Base-by-base conservation (phyloP, 2,329 filamentous ascomycete species). In the Ophiostoma pallidulum region DNA sequence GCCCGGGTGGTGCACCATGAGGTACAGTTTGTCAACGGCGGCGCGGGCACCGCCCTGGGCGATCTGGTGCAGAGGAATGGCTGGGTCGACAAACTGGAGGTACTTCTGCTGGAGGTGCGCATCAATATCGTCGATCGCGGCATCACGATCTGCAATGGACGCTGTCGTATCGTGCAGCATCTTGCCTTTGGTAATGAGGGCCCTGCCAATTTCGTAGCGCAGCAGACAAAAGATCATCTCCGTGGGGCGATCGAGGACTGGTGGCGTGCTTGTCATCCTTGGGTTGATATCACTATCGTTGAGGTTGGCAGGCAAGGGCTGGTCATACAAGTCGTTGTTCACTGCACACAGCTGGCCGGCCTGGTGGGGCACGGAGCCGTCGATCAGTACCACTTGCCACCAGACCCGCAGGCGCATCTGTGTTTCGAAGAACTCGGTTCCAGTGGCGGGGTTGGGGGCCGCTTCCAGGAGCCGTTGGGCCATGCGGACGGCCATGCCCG, bases 351-450 rank as follows among this genome's bases (percentile, higher is more conserved):
- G 9, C 42, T 54, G 48, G 20, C 53, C 53, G 0, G 43, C 29
- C 9, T 50, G 35, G 39, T 54, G 53, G 19, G 51, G 31, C 10
- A 33, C 39, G 13, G 72, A 66, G 5, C 72, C 62, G 49, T 83
- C 79, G 2, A 81, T 60, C 10, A 76, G 66, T 20, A 73, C 65
- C 3, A 82, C 65, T 41, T 73, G 68, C 70, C 75, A 80, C 73
- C 78, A 82, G 1, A 79, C 59, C 1, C 78, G 66, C 10, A 78
- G 67, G 6, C 77, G 68, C 55, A 80, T 73, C 56, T 82, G 75
- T 1, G 71, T 68, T 29, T 82, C 75, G 46, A 78, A 82, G 0
- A 73, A 69, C 0, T 66, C 66, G 2, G 80, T 56, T 8, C 58
- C 71, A 6, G 57, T 71, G 60, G 19, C 70, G 68, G 37, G 80